Evolutionary conservation across 495 filamentous ascomycete genomes (phyloP).

Genomic region (Thermothielavioides terrestris): DNA sequence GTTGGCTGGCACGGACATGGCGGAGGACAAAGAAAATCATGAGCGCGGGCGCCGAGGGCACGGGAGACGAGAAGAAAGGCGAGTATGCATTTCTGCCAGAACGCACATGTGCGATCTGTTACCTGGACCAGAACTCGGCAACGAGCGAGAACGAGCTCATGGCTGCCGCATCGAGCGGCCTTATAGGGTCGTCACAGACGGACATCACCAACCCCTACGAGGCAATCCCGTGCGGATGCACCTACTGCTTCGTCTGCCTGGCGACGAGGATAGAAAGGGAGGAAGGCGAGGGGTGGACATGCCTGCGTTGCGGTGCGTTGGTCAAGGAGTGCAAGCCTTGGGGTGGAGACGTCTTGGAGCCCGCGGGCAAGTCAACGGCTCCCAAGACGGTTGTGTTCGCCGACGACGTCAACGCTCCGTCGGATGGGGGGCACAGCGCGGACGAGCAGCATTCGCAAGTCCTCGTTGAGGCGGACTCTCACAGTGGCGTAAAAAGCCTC

Average conservation of each 20-base stretch:
- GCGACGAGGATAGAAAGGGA: conserved; percentile 82
- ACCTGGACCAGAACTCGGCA: conserved; percentile 77
- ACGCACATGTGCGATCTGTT: conserved; percentile 95
- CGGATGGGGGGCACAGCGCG: background rate
- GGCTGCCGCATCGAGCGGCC: conserved; percentile 57
- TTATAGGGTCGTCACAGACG: conserved; percentile 80
- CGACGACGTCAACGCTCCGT: conserved; percentile 38
- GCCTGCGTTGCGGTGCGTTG: conserved; percentile 77
- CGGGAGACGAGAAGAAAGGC: conserved; percentile 50
- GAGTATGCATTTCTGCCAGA: conserved; percentile 83
- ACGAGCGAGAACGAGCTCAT: conserved; percentile 61
- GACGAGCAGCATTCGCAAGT: conserved; percentile 5
- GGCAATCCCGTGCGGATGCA: conserved; percentile 77
- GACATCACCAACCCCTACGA: conserved; percentile 97
- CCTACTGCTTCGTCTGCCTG: conserved; percentile 98
- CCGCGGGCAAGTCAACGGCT: conserved; percentile 43
- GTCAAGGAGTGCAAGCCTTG: conserved; percentile 89
- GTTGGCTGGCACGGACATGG: conserved; percentile 81
- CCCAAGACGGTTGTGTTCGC: conserved; percentile 65
- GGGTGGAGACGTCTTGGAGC: conserved; percentile 72
- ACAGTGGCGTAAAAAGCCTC: conserved; percentile 5
- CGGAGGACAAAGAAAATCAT: conserved; percentile 61
- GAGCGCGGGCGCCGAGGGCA: conserved; percentile 34
- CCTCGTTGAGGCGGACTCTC: conserved; percentile 5
- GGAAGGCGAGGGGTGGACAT: conserved; percentile 94